A percentile compares a stretch with the other conserved stretches of the same genome.
Conservation (phyloP, 1,284 basidiomycete species). For the Sporisorium graminicola region DNA sequence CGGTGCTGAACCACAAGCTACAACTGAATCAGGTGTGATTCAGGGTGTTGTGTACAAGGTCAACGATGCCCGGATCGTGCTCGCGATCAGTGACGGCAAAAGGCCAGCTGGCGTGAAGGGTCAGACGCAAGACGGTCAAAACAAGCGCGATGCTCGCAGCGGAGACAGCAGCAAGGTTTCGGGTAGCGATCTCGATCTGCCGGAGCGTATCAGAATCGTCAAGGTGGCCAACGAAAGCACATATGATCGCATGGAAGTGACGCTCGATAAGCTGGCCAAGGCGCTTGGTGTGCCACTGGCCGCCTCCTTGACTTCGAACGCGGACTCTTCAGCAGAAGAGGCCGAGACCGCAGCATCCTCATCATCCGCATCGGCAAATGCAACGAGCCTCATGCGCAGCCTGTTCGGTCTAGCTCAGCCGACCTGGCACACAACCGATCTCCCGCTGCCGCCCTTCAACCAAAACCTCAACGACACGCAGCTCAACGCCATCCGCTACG, state of each 20-base stretch:
- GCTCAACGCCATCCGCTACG: slow-evolving; percentile 81
- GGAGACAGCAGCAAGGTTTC: slow-evolving; percentile 71
- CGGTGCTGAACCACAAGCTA: slow-evolving; percentile 37
- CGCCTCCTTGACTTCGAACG: slow-evolving; percentile 6
- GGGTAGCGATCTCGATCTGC: slow-evolving; percentile 79
- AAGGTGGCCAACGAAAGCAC: slow-evolving; percentile 93
- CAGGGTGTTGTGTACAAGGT: slow-evolving; percentile 50
- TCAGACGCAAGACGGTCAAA: slow-evolving; percentile 10
- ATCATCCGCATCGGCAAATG: slow-evolving; percentile 13
- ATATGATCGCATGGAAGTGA: slow-evolving; percentile 77
- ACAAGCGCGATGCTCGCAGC: slow-evolving; percentile 31
- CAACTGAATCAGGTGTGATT: slow-evolving; percentile 20
- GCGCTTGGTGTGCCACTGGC: slow-evolving; percentile 26
- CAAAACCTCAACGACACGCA: slow-evolving; percentile 84
- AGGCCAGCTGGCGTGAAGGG: slow-evolving; percentile 4
- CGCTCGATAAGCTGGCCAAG: slow-evolving; percentile 47
- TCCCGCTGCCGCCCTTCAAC: slow-evolving; percentile 77
- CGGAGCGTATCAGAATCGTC: slow-evolving; percentile 84
- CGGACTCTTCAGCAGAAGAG: slow-evolving; percentile 36
- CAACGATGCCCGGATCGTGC: slow-evolving; percentile 30
- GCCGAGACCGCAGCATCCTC: slow-evolving; percentile 17
- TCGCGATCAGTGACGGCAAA: slow-evolving; percentile 36
- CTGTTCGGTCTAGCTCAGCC: slow-evolving; percentile 46
- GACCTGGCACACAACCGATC: slow-evolving; percentile 37
- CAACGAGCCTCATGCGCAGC: slow-evolving; percentile 58